phyloP scores from a whole-genome alignment of 345 rosid genomes.

The Atalantia buxifolia region DNA sequence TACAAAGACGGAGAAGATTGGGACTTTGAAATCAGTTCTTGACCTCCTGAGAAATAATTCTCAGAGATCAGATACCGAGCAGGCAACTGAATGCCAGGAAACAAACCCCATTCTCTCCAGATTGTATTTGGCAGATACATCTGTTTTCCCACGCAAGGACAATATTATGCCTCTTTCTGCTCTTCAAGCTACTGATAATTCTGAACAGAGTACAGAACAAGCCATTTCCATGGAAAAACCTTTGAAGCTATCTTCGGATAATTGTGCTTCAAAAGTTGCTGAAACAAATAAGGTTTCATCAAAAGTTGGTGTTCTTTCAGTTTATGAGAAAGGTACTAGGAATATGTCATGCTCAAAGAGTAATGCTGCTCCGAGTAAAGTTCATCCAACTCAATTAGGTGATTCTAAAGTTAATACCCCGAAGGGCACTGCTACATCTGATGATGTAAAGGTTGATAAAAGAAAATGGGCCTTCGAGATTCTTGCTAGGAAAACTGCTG shows the following conservation, averaged over 20 bases:
- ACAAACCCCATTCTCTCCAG: conserved; percentile 81
- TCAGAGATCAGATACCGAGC: conserved; percentile 33
- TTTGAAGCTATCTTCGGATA: conserved; percentile 27
- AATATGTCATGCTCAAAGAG: conserved; percentile 40
- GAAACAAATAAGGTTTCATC: conserved; percentile 38
- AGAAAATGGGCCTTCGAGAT: conserved; percentile 93
- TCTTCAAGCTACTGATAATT: conserved; percentile 28
- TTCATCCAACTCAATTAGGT: conserved; percentile 26
- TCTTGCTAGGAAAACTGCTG: conserved; percentile 87
- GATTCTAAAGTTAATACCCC: conserved; percentile 27
- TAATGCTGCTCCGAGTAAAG: conserved; percentile 33
- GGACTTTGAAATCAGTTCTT: conserved; percentile 90
- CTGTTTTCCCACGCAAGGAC: conserved; percentile 88
- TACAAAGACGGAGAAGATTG: conserved; percentile 84
- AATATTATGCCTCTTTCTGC: conserved; percentile 77
- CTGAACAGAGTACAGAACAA: conserved; percentile 34
- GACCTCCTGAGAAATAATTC: conserved; percentile 58
- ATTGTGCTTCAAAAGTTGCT: conserved; percentile 28
- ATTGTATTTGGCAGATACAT: conserved; percentile 92
- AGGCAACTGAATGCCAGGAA: conserved; percentile 40
- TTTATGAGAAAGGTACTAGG: conserved; percentile 40
- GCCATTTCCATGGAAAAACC: conserved; percentile 27
- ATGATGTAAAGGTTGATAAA: conserved; percentile 72
- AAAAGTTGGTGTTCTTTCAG: conserved; percentile 30
- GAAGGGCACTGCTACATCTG: conserved; percentile 43